Base-by-base conservation (phyloP, 805 yeast species). In the Pichia occidentalis region DNA sequence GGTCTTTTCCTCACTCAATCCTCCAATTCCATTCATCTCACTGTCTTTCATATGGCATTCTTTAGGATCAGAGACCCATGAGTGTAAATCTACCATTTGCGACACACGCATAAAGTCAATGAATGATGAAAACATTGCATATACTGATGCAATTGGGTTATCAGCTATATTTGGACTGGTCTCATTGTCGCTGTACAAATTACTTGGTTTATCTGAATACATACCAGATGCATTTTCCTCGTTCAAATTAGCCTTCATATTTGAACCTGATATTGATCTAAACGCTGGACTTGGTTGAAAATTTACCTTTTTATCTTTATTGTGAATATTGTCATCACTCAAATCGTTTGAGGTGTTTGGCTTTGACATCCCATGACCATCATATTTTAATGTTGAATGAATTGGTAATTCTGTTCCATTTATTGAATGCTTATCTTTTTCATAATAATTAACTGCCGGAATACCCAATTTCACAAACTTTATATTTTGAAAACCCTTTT, bases 71-170 rank as follows among this genome's bases (percentile, higher is more conserved):
- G 46, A 34, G 14, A 47, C 28, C 38, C 49, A 24, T 9, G 24
- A 33, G 23, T 31, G 44, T 39, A 44, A 18, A 45, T 46, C 19
- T 33, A 47, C 37, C 41, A 30, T 19, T n/a, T 36, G 27, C 19
- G 47, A 36, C 37, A 26, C 45, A 38, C 26, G 34, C 37, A 51
- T 24, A 29, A 56, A 54, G 39, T 60, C 65, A 11, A 50, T 29
- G 28, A 48, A 59, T 24, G 53, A 53, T 8, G 62, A 47, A 28
- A 48, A 52, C 32, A 59, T 48, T 36, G 59, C 60, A 39, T 56
- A 56, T 21, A 59, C 42, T 9, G 59, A 46, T 28, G 58, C 52
- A 27, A 53, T 37, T 26, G 61, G 45, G 22, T 48, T 41, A 37
- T 60, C 62, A 17, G 47, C 45, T 30, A 51, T 51, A 4, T 52